Evolutionary conservation across 352 stramenopile genomes (phyloP).

Genomic region (Globisporangium cylindrosporum): DNA sequence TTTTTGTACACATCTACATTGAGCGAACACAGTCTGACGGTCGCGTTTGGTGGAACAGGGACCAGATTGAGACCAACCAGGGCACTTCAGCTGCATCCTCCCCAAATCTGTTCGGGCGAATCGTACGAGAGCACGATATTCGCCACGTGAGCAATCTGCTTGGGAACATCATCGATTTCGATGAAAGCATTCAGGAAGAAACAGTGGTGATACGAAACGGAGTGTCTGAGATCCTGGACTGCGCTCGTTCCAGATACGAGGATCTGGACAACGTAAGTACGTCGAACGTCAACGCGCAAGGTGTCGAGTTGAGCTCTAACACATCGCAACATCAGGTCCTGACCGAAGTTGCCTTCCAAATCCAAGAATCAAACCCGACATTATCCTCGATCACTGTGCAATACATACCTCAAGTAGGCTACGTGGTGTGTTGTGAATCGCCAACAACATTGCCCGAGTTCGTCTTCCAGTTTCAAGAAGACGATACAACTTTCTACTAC

Average conservation of each 20-base stretch:
- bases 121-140: slow-evolving; percentile 36
- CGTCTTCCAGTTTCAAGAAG: slow-evolving; percentile 87
- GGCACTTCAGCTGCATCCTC: slow-evolving; percentile 6
- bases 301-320: not conserved
- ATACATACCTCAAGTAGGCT: slow-evolving; percentile 87
- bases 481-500: slow-evolving; percentile 85
- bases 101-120: slow-evolving; percentile 32
- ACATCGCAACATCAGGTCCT: slow-evolving; percentile 46
- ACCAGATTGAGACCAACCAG: slow-evolving; percentile 24
- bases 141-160: slow-evolving; percentile 75
- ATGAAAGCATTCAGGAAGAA: slow-evolving; percentile 64
- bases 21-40: slow-evolving; percentile 5
- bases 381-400: slow-evolving; percentile 78
- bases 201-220: slow-evolving; percentile 64
- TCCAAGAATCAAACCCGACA: slow-evolving; percentile 69
- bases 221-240: slow-evolving; percentile 71
- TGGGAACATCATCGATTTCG: slow-evolving; percentile 81
- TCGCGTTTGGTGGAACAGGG: slow-evolving; percentile 15
- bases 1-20: not conserved
- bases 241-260: slow-evolving; percentile 63
- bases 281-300: no score
- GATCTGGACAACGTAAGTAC: slow-evolving; percentile 77
- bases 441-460: slow-evolving; percentile 69
- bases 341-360: slow-evolving; percentile 78
- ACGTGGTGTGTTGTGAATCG: slow-evolving; percentile 79